These are phyloP conservation scores for Ophiostoma sp. DNA, from an alignment of 2,329 filamentous ascomycete species.

Conservation along the genomic window DNA sequence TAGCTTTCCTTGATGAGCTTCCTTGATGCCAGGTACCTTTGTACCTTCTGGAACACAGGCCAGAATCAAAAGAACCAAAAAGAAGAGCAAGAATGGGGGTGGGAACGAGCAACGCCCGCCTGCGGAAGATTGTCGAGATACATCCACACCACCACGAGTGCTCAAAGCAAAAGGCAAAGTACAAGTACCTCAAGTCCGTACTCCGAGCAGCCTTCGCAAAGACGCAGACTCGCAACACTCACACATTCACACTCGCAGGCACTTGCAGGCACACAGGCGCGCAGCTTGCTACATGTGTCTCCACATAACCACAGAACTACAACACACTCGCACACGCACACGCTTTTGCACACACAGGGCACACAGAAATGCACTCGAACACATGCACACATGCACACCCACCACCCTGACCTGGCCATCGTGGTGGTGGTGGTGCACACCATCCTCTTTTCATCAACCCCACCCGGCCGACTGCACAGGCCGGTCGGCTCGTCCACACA, in stretches of 20 bases:
- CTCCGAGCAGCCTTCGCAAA: not conserved
- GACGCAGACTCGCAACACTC: not conserved
- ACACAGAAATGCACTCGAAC: not conserved
- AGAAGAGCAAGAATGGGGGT: not conserved
- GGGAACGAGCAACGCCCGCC: not conserved
- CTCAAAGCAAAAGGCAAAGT: not conserved
- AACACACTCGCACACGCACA: not conserved
- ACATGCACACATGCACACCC: not conserved
- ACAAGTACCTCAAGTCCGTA: not conserved
- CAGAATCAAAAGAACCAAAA: not conserved
- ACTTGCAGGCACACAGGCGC: not conserved
- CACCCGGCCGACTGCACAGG: slow-evolving; percentile 6
- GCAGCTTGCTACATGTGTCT: not conserved
- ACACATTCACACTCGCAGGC: not conserved
- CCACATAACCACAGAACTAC: not conserved
- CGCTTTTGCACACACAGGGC: not conserved
- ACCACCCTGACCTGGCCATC: not conserved
- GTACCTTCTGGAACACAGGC: not conserved
- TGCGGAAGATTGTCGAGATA: not conserved
- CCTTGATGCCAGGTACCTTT: not conserved
- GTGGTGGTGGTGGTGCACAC: not conserved
- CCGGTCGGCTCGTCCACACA: not conserved
- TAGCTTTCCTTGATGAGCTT: not conserved
- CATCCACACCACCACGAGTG: not conserved
- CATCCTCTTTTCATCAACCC: not conserved